phyloP scores from a whole-genome alignment of 208 protist species.

The Leishmania tarentolae region DNA sequence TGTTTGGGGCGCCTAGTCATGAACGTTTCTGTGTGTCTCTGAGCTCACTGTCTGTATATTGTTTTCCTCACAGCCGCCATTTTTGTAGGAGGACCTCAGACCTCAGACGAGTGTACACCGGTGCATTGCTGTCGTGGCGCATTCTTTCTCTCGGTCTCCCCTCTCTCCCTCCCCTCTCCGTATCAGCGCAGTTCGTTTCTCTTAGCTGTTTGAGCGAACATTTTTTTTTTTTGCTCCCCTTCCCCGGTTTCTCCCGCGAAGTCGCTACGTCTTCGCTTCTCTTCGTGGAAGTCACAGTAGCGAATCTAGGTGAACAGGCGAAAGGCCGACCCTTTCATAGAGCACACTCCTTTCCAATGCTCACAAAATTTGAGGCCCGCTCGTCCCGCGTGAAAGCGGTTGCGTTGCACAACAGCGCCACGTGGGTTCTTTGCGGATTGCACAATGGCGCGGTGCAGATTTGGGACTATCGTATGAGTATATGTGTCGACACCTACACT shows the following conservation, averaged over 20 bases:
- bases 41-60: background rate
- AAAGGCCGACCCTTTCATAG: background rate
- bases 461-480: constrained; percentile 99
- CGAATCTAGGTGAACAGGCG: background rate
- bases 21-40: background rate
- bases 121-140: background rate
- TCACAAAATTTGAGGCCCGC: constrained; percentile 98
- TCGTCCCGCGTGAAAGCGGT: constrained; percentile 98
- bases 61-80: background rate
- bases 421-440: constrained; percentile 98
- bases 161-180: too few relatives aligned
- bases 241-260: background rate
- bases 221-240: background rate
- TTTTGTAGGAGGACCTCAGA: background rate
- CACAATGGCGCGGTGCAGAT: constrained; percentile 99
- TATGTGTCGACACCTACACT: constrained; percentile 96
- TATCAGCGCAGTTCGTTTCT: background rate
- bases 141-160: background rate
- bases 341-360: constrained; percentile 36
- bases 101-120: background rate
- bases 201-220: background rate
- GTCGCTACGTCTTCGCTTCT: too few relatives aligned
- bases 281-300: background rate
- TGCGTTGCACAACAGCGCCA: constrained; percentile 97
- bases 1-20: background rate